Percentiles rank a stretch among this genome's conserved stretches.
phyloP scores from a whole-genome alignment of 2,329 filamentous ascomycete species.

The Orbilia oligospora region DNA sequence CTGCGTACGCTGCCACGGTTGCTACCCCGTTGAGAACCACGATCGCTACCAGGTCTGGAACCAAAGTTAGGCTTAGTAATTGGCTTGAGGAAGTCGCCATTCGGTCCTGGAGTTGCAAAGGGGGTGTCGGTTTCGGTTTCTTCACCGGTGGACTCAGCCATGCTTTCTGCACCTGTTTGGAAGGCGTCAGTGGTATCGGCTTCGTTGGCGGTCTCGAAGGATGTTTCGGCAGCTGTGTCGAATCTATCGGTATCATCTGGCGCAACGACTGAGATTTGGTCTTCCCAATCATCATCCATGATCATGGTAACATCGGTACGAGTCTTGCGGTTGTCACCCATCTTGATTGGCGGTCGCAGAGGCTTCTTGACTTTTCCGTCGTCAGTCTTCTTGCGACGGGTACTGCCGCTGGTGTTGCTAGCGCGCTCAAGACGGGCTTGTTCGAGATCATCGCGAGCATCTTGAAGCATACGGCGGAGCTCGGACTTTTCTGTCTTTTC shows the following conservation, averaged over 20 bases:
- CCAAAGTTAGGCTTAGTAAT: conserved; percentile 64
- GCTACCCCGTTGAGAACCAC: conserved; percentile 64
- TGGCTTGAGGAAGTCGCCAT: conserved; percentile 68
- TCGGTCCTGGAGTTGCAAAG: conserved; percentile 65
- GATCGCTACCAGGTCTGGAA: conserved; percentile 62
- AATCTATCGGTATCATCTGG: conserved; percentile 77
- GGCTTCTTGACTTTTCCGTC: conserved; percentile 84
- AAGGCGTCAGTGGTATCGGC: conserved; percentile 94
- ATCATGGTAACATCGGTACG: conserved; percentile 84
- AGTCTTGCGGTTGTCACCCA: conserved; percentile 81
- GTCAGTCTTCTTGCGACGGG: conserved; percentile 75
- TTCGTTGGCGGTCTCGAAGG: conserved; percentile 74
- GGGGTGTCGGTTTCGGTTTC: conserved; percentile 84
- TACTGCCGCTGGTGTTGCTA: conserved; percentile 72
- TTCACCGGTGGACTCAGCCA: conserved; percentile 77
- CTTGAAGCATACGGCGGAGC: conserved; percentile 92
- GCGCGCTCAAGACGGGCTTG: conserved; percentile 68
- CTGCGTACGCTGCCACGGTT: conserved; percentile 50
- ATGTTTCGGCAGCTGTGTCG: conserved; percentile 84
- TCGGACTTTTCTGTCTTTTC: conserved; percentile 99
- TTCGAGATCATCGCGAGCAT: conserved; percentile 91
- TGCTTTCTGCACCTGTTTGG: conserved; percentile 87
- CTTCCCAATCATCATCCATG: conserved; percentile 78
- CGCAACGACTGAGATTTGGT: conserved; percentile 65
- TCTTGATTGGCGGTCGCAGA: conserved; percentile 75